Evolutionary conservation across 192 early-diverging fungal species (phyloP), one percentile per base, ranked within the genome.

Genomic region (Backusella liffmaniae): DNA sequence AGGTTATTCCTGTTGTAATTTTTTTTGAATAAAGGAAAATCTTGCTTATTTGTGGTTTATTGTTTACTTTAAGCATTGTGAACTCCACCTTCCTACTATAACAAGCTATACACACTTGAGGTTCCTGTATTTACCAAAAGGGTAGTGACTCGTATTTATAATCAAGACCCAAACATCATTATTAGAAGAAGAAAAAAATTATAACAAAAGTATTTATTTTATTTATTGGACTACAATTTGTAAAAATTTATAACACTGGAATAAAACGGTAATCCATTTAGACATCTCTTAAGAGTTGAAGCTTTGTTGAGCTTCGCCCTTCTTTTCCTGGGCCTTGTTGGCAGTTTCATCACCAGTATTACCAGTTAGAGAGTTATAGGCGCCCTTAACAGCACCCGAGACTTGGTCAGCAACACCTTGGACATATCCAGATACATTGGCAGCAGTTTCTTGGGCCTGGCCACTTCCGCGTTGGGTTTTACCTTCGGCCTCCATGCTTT

Each of bases 401-500:
- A 83, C 18, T 37, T 79, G 75, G 42, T 83, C 41, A 10, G 67
- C 75, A 49, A 77, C 8, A 13, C 82, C 82, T n/a, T 79, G 23
- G 29, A 74, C 77, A 10, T 77, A 71, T 26, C 73, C 79, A 56
- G 66, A 26, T 30, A 79, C 75, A 26, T 77, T 69, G 16, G 49
- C 49, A 39, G 78, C 75, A n/a, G 72, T 16, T 75, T 81, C 75
- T 29, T 74, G 49, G 18, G 66, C 72, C 15, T 79, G 62, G 53
- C 74, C 82, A n/a, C 68, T 41, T 42, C 67, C 36, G 36, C 81
- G 76, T 62, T 84, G 73, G 12, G 76, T 53, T 23, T 79, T 70
- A 21, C 86, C 86, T 29, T 77, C 65, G 3, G 79, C 71, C 9
- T 75, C 72, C 49, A 84, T 62, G 16, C 36, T 15, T 21, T 84